phyloP scores from a whole-genome alignment of 768 basidiomycete species.

The Boletus bicolor region DNA sequence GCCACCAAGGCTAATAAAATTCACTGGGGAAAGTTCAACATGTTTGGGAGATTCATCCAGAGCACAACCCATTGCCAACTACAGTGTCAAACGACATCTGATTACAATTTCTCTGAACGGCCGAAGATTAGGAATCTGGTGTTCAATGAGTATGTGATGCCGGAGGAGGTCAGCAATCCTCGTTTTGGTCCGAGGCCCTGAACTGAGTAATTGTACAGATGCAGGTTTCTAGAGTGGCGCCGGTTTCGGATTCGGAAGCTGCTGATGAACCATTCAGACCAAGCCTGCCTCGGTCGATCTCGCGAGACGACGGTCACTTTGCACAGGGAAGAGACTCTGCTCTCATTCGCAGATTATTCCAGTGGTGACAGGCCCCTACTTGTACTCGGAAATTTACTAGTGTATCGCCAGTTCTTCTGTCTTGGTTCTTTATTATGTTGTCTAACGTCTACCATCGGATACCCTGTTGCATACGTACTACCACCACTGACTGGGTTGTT shows the following conservation, averaged over 20 bases:
- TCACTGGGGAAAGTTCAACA: conserved; percentile 95
- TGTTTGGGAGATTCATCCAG: conserved; percentile 84
- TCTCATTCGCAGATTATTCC: conserved; percentile 52
- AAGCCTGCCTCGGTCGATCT: conserved; percentile 29
- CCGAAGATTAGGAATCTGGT: conserved; percentile 53
- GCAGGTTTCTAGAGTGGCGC: conserved; percentile 62
- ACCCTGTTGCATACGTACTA: conserved; percentile 38
- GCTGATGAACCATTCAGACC: conserved; percentile 41
- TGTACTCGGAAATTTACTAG: conserved; percentile 22
- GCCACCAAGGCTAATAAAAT: conserved; percentile 65
- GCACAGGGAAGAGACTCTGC: conserved; percentile 39
- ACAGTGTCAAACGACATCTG: conserved; percentile 57
- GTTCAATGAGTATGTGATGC: conserved; percentile 60
- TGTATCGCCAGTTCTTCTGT: conserved; percentile 29
- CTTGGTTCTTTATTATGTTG: conserved; percentile 29
- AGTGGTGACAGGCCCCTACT: conserved; percentile 30
- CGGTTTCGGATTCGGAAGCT: conserved; percentile 41
- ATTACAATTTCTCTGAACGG: conserved; percentile 63
- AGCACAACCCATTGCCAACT: conserved; percentile 76
- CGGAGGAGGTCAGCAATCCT: conserved; percentile 51
- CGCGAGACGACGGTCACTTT: conserved; percentile 32
- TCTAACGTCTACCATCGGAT: conserved; percentile 29
- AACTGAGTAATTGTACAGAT: conserved; percentile 40
- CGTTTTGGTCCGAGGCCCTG: not conserved
- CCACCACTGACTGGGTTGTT: conserved; percentile 29